Evolutionary conservation across 2,329 filamentous ascomycete species (phyloP).

Genomic region (Cordyceps javanica): DNA sequence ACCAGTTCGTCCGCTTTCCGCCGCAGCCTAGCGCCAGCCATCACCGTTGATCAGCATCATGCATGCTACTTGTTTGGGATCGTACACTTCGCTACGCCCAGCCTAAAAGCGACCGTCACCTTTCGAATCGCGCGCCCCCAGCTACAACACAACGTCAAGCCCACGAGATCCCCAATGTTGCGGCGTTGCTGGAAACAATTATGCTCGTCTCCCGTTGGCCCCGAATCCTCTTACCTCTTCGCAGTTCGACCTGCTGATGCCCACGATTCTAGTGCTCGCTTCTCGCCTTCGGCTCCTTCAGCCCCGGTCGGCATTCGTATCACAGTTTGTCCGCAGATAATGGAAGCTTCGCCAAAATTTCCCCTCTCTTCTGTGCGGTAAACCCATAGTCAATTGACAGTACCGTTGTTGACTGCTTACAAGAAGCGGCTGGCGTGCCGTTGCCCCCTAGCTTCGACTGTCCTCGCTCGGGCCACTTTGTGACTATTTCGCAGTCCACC

Average conservation of each 20-base stretch:
- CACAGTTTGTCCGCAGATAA: neutral
- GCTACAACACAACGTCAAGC: neutral
- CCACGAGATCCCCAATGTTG: neutral
- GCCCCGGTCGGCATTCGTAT: too few species aligned
- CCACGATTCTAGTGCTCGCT: too few species aligned
- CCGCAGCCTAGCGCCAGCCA: neutral
- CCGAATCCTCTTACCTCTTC: too few species aligned
- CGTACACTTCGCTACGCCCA: neutral
- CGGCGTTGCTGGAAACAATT: too few species aligned
- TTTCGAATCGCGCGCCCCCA: neutral
- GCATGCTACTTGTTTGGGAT: neutral
- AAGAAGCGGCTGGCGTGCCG: neutral
- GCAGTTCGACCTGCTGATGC: too few species aligned
- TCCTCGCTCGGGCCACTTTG: constrained; percentile 1
- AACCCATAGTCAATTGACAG: too few species aligned
- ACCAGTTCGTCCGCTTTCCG: neutral
- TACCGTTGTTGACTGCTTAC: too few species aligned
- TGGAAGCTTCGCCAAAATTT: neutral
- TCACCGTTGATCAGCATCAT: neutral
- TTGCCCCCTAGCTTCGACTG: neutral
- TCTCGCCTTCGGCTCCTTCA: too few species aligned
- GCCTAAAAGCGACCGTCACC: neutral
- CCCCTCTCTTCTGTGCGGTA: too few species aligned
- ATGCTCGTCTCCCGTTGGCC: too few species aligned
- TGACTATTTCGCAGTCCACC: neutral